Evolutionary conservation across 768 basidiomycete genomes (phyloP).

Genomic region (Amanita rimosa): DNA sequence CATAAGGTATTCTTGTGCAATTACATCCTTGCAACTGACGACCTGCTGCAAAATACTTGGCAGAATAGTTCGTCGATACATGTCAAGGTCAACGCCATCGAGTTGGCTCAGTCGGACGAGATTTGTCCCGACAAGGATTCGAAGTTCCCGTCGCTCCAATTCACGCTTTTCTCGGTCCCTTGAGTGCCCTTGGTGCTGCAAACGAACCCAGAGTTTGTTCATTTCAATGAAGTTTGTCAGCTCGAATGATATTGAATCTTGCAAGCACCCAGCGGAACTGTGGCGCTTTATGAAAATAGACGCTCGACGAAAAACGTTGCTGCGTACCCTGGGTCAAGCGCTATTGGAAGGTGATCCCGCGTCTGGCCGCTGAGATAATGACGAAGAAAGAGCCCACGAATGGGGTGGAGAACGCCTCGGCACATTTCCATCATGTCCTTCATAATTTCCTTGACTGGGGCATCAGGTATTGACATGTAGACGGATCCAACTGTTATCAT

Average conservation of each 20-base stretch:
- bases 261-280: slow-evolving; percentile 80
- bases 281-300: slow-evolving; percentile 1
- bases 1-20: slow-evolving; percentile 99
- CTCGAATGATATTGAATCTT: slow-evolving; percentile 93
- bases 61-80: slow-evolving; percentile 80
- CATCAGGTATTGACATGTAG: slow-evolving; percentile 97
- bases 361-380: slow-evolving; percentile 98
- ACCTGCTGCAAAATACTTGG: slow-evolving; percentile 95
- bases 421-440: slow-evolving; percentile 99
- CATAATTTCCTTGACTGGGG: slow-evolving; percentile 98
- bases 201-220: slow-evolving; percentile 99
- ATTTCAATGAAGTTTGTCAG: slow-evolving; percentile 99
- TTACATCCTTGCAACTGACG: slow-evolving; percentile 96
- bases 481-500: slow-evolving; percentile 99
- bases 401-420: slow-evolving; percentile 93
- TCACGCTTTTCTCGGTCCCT: slow-evolving; percentile 96
- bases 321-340: slow-evolving; percentile 66
- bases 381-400: slow-evolving; percentile 87
- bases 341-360: slow-evolving; percentile 89
- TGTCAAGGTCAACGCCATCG: slow-evolving; percentile 90
- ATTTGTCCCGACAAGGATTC: slow-evolving; percentile 96
- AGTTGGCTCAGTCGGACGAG: slow-evolving; percentile 91
- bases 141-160: slow-evolving; percentile 87
- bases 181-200: slow-evolving; percentile 96
- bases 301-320: slow-evolving; percentile 1